Evolutionary conservation across 1,284 basidiomycete genomes (phyloP), one percentile per base, ranked within the genome.

Genomic region (Papiliotrema nemorosa): DNA sequence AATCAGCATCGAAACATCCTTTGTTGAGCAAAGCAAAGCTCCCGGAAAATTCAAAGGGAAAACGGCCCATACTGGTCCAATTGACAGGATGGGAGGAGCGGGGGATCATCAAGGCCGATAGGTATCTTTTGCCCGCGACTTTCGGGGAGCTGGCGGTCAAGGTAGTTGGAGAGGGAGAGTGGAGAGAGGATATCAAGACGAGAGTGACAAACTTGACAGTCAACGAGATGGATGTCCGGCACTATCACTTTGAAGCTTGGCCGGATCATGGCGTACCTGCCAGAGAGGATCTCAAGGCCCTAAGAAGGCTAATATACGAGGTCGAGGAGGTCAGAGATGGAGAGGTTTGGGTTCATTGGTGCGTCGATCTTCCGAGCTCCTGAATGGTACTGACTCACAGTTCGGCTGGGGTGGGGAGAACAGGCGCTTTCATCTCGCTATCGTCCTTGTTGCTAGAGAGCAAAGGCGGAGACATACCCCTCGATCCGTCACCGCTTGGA

Each of bases 281-380:
- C 16, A 69, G 67, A 25, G 34, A 56, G 35, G 57, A 40, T 3
- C 53, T 70, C 1, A 38, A 58, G n/a, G 57, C 58, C 2, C 47
- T 73, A 27, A 44, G 52, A 21, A 33, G 37, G 27, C 50, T 72
- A 34, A 55, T 72, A 9, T 20, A 35, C 26, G 57, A 62, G 38
- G 53, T 72, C 5, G 52, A 44, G 22, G 41, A 43, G n/a, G 48
- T 44, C 42, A 54, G 56, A 33, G 47, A 54, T 7, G 63, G 64
- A 39, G 71, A 73, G 53, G 60, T 72, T 9, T 73, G 71, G 71
- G 67, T 71, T 2, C 71, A 73, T 47, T 73, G 70, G 70, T 72
- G 48, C 47, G 67, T 64, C 31, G 29, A 31, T 29, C 22, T 12
- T 33, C 18, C 7, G 35, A n/a, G 35, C 10, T 7, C 35, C 6